Conservation (phyloP, 169 alveolate species). For the Plasmodium cynomolgi region DNA sequence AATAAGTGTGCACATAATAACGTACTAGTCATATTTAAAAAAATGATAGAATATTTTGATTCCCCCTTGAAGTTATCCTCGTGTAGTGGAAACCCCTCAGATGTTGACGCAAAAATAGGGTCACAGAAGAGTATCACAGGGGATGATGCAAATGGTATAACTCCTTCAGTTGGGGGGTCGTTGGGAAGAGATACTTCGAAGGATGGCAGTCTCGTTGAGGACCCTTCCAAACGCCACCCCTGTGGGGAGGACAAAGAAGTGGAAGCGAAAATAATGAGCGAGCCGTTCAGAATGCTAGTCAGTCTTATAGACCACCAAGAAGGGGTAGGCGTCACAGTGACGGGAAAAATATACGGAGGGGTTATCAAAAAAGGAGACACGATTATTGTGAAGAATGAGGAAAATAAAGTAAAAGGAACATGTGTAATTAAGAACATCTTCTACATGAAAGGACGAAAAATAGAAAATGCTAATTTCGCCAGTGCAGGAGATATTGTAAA, state of each 20-base stretch:
- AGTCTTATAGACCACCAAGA: constrained; percentile 85
- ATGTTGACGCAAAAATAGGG: background rate
- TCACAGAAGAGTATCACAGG: background rate
- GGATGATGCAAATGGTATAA: background rate
- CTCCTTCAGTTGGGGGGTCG: background rate
- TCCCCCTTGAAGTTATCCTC: constrained; percentile 14
- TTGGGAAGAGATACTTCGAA: background rate
- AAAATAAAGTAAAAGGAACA: constrained; percentile 78
- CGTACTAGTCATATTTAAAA: constrained; percentile 64
- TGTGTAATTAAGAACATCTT: constrained; percentile 80
- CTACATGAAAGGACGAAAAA: constrained; percentile 79
- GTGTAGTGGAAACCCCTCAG: background rate
- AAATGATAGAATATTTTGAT: constrained; percentile 72
- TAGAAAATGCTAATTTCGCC: constrained; percentile 79
- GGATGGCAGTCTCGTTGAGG: background rate
- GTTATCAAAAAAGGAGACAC: constrained; percentile 80
- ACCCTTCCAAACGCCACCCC: background rate
- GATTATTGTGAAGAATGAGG: constrained; percentile 79
- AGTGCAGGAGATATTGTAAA: constrained; percentile 86
- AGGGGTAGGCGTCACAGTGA: constrained; percentile 81
- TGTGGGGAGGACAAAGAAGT: background rate
- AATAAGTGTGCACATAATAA: constrained; percentile 51
- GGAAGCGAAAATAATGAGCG: constrained; percentile 24
- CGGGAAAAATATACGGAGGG: constrained; percentile 88
- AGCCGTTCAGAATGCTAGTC: constrained; percentile 81